A percentile compares a stretch with the other conserved stretches of the same genome.
Evolutionary conservation across 116 monocot species (phyloP).

Genomic region (Dioscorea cayenensis): DNA sequence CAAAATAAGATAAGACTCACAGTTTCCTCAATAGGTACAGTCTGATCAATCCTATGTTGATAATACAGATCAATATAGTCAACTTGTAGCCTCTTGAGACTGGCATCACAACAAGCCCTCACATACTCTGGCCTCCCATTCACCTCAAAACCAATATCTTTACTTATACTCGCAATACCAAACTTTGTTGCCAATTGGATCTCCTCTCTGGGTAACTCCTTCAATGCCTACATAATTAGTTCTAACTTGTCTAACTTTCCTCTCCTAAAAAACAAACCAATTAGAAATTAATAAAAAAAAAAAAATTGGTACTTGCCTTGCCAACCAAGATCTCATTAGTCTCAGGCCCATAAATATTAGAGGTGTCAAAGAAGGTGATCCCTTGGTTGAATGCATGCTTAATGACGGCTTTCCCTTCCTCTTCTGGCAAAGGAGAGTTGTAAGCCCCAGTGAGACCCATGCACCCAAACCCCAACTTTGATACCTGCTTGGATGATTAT

Average conservation of each 20-base stretch:
- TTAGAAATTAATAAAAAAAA: too few relatives aligned
- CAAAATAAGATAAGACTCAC: conserved; percentile 7
- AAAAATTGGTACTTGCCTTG: neutral
- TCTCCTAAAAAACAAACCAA: too few relatives aligned
- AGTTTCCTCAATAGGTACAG: conserved; percentile 52
- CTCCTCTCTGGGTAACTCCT: conserved; percentile 36
- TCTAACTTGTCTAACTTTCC: too few relatives aligned
- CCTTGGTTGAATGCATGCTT: neutral
- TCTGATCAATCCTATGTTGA: conserved; percentile 36
- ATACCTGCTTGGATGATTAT: too few relatives aligned
- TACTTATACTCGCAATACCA: conserved; percentile 15
- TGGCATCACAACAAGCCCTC: conserved; percentile 38
- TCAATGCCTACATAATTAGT: conserved; percentile 6
- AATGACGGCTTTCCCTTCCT: neutral
- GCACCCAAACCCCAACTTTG: neutral
- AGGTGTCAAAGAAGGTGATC: conserved; percentile 2
- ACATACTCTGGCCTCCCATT: conserved; percentile 44
- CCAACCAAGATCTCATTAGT: neutral
- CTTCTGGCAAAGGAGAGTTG: neutral
- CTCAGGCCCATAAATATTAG: neutral
- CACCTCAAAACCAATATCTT: neutral
- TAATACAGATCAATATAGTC: conserved; percentile 61
- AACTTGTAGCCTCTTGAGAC: conserved; percentile 36
- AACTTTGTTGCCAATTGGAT: conserved; percentile 49
- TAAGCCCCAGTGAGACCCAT: neutral